phyloP scores from a whole-genome alignment of 2,329 filamentous ascomycete species.

The Fusarium solani-melongenae region DNA sequence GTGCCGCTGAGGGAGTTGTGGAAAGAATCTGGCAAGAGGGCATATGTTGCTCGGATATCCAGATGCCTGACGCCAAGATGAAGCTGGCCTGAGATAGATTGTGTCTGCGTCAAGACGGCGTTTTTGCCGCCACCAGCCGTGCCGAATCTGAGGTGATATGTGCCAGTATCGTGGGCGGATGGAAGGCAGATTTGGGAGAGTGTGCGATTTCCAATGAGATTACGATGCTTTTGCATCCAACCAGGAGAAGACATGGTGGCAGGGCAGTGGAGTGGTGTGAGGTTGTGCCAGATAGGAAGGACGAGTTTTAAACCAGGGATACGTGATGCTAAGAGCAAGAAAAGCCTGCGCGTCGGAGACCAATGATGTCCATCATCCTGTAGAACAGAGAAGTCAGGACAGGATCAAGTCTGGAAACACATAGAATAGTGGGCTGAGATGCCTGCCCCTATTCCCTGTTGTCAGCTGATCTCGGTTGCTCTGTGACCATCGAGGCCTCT shows the following conservation, averaged over 20 bases:
- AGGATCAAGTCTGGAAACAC: not conserved
- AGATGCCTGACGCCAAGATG: not conserved
- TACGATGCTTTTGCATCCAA: not conserved
- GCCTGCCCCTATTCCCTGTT: not conserved
- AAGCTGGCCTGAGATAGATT: not conserved
- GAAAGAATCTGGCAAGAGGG: not conserved
- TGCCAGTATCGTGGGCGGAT: not conserved
- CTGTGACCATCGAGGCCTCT: too few species aligned
- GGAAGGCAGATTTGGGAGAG: not conserved
- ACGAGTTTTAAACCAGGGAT: not conserved
- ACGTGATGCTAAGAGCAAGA: not conserved
- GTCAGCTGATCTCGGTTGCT: not conserved
- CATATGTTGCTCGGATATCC: not conserved
- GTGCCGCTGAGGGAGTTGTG: not conserved
- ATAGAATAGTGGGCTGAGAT: not conserved
- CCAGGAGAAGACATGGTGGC: not conserved
- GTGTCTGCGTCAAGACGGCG: not conserved
- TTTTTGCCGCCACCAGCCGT: not conserved
- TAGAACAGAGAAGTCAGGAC: not conserved
- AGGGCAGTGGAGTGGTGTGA: not conserved
- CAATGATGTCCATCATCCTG: not conserved
- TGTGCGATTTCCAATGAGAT: not conserved
- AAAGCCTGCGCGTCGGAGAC: not conserved
- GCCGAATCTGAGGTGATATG: not conserved
- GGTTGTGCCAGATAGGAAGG: not conserved